phyloP scores from a whole-genome alignment of 768 basidiomycete genomes.

The Kwoniella dendrophila region DNA sequence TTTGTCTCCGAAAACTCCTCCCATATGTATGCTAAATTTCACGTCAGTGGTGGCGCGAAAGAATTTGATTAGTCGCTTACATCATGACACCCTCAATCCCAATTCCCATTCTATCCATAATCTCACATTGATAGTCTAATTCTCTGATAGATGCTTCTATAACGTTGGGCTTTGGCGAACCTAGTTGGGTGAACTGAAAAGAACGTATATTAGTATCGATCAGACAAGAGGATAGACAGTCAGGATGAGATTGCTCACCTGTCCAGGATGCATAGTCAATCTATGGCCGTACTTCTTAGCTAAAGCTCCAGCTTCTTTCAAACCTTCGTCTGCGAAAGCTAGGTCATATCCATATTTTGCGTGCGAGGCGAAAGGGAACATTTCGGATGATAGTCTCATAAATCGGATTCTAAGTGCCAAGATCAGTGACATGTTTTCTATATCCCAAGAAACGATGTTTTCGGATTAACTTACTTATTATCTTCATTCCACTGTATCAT shows the following conservation, averaged over 20 bases:
- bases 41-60: neutral
- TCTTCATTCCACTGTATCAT: slow-evolving; percentile 88
- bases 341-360: slow-evolving; percentile 76
- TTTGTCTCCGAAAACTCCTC: slow-evolving; percentile 84
- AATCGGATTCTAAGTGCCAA: slow-evolving; percentile 69
- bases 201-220: neutral
- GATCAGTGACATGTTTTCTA: neutral
- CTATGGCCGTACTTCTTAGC: slow-evolving; percentile 74
- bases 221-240: neutral
- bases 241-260: slow-evolving; percentile 61
- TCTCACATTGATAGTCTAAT: slow-evolving; percentile 80
- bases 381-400: slow-evolving; percentile 82
- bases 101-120: slow-evolving; percentile 76
- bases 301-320: slow-evolving; percentile 67
- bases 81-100: slow-evolving; percentile 86
- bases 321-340: slow-evolving; percentile 67
- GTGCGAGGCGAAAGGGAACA: slow-evolving; percentile 88
- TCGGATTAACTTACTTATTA: slow-evolving; percentile 66
- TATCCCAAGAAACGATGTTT: neutral
- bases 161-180: slow-evolving; percentile 74
- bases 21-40: slow-evolving; percentile 61
- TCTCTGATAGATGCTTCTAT: slow-evolving; percentile 76
- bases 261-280: slow-evolving; percentile 85
- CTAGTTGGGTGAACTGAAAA: slow-evolving; percentile 62
- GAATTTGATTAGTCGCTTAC: slow-evolving; percentile 51